Conservation (phyloP, 352 stramenopile species). For the Globisporangium polare region DNA sequence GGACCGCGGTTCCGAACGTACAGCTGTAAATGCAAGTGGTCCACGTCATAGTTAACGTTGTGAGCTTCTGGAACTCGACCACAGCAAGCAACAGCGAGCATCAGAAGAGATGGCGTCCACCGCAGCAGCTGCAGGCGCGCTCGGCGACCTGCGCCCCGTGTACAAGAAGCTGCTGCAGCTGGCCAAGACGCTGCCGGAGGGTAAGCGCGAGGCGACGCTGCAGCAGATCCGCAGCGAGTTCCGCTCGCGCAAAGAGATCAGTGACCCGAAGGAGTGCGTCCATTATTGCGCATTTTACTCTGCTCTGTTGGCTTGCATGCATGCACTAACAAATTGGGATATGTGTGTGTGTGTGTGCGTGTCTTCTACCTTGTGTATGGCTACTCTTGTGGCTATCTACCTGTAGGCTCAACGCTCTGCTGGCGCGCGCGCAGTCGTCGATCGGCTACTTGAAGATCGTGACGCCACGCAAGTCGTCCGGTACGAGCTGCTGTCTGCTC, state of each 20-base stretch:
- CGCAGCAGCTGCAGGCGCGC: slow-evolving; percentile 9
- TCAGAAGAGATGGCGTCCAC: slow-evolving; percentile 21
- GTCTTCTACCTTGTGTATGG: too few relatives aligned
- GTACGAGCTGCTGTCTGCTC: slow-evolving; percentile 20
- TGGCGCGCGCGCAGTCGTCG: slow-evolving; percentile 79
- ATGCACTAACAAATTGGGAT: not conserved
- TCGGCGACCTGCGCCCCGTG: slow-evolving; percentile 52
- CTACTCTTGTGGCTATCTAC: not conserved
- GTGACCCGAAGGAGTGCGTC: slow-evolving; percentile 65
- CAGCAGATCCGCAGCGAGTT: slow-evolving; percentile 79
- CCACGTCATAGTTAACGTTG: too few relatives aligned
- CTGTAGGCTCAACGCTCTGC: slow-evolving; percentile 50
- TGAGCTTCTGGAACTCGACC: not conserved
- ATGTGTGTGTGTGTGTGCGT: slow-evolving; percentile 2
- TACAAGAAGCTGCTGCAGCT: slow-evolving; percentile 86
- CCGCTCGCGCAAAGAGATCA: slow-evolving; percentile 48
- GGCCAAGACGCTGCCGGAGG: slow-evolving; percentile 65
- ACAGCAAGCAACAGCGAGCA: not conserved
- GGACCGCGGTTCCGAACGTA: not conserved
- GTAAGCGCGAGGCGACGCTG: slow-evolving; percentile 61
- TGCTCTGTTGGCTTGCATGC: not conserved
- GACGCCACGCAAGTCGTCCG: slow-evolving; percentile 53
- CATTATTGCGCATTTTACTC: not conserved
- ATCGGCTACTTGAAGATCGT: slow-evolving; percentile 87
- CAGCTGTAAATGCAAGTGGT: not conserved